Conservation (phyloP, 2,329 filamentous ascomycete genomes). For the Westerdykella aurantiaca region DNA sequence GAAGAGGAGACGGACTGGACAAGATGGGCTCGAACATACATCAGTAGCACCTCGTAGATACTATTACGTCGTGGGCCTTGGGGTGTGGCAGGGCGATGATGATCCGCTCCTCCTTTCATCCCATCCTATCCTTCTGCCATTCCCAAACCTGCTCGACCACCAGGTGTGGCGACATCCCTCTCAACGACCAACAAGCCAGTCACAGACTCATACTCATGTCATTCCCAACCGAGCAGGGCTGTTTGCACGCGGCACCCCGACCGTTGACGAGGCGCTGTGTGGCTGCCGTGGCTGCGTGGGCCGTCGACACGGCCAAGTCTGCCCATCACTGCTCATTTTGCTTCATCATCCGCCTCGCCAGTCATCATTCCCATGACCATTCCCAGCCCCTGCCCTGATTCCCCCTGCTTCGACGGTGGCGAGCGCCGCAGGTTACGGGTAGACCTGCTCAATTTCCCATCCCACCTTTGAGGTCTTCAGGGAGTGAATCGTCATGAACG, state of each 20-base stretch:
- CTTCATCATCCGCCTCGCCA: not conserved
- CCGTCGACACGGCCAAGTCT: not conserved
- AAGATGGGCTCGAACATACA: no score
- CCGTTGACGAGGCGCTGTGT: not conserved
- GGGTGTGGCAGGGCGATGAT: no score
- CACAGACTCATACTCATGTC: no score
- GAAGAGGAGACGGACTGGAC: no score
- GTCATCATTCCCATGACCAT: not conserved
- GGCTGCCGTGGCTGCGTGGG: not conserved
- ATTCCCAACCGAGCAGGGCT: no score
- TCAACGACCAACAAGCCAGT: no score
- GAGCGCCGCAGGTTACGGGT: not conserved
- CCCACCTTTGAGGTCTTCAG: not conserved
- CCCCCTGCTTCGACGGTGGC: not conserved
- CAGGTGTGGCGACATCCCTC: no score
- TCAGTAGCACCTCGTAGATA: no score
- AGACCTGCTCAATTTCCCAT: slow-evolving; percentile 4
- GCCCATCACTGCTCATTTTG: not conserved
- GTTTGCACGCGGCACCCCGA: not conserved
- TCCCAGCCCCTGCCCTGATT: no score
- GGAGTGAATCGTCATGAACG: slow-evolving; percentile 3
- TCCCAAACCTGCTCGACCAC: no score
- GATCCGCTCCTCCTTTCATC: not conserved
- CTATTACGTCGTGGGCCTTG: no score
- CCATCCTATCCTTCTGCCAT: no score